Evolutionary conservation across 1,284 basidiomycete species (phyloP).

Genomic region (Peniophora sp.): DNA sequence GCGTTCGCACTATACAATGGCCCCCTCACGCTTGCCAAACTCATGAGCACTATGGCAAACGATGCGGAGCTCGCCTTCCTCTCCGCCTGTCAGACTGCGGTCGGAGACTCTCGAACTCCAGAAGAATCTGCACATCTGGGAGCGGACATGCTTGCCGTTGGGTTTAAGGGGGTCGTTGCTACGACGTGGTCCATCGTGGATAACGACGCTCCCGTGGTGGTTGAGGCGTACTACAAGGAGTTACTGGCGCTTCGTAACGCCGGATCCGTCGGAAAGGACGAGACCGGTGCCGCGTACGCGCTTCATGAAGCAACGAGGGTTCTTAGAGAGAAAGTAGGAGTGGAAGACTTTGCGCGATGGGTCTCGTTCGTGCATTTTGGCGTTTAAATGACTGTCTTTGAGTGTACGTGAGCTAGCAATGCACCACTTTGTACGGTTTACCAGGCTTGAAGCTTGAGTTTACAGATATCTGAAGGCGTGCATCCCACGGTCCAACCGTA

Average conservation of each 20-base stretch:
- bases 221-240: conserved; percentile 7
- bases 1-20: background rate
- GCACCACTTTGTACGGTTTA: too few species aligned
- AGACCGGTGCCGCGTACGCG: background rate
- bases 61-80: conserved; percentile 12
- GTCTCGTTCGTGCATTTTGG: background rate
- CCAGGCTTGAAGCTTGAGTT: too few species aligned
- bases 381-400: background rate
- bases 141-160: conserved; percentile 11
- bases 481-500: too few species aligned
- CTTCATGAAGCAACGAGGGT: background rate
- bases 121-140: conserved; percentile 13
- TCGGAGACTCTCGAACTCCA: conserved; percentile 4
- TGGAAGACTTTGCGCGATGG: background rate
- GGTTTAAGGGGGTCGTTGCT: conserved; percentile 11
- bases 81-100: conserved; percentile 16
- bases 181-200: conserved; percentile 13
- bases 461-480: too few species aligned
- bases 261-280: background rate
- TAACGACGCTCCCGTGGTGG: conserved; percentile 6
- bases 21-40: background rate
- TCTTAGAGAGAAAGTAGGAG: background rate
- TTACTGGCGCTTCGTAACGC: background rate
- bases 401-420: too few species aligned
- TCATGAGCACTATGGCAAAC: background rate